phyloP scores from a whole-genome alignment of 208 protist species.

The Phytomonas francai region DNA sequence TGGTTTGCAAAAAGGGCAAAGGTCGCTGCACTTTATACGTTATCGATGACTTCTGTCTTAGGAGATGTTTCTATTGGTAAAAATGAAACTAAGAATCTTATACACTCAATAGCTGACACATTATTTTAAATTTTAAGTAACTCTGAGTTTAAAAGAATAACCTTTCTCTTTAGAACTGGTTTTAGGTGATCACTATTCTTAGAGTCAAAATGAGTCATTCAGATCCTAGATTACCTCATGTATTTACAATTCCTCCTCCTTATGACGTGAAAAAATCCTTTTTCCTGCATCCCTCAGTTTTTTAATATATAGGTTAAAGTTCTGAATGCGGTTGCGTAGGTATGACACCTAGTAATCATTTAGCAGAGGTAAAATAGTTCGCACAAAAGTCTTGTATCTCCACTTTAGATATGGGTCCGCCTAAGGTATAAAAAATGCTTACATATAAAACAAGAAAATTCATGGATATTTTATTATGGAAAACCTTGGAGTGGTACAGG shows the following conservation, averaged over 20 bases:
- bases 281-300: neutral
- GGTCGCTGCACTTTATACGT: constrained; percentile 34
- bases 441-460: neutral
- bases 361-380: neutral
- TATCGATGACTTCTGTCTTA: constrained; percentile 54
- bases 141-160: constrained; percentile 11
- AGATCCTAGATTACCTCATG: neutral
- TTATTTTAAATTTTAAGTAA: constrained; percentile 22
- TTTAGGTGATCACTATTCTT: constrained; percentile 1
- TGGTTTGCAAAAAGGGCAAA: constrained; percentile 53
- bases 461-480: neutral
- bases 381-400: neutral
- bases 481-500: neutral
- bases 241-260: neutral
- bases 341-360: neutral
- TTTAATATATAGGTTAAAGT: too few relatives aligned
- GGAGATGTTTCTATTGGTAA: constrained; percentile 42
- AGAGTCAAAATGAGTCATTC: neutral
- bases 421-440: neutral
- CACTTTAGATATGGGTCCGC: neutral
- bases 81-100: constrained; percentile 37
- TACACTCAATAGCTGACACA: constrained; percentile 15
- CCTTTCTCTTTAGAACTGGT: neutral
- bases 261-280: too few relatives aligned
- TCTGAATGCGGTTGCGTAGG: neutral